Base-by-base conservation (phyloP, 1,284 basidiomycete species). In the Mycena sp. region DNA sequence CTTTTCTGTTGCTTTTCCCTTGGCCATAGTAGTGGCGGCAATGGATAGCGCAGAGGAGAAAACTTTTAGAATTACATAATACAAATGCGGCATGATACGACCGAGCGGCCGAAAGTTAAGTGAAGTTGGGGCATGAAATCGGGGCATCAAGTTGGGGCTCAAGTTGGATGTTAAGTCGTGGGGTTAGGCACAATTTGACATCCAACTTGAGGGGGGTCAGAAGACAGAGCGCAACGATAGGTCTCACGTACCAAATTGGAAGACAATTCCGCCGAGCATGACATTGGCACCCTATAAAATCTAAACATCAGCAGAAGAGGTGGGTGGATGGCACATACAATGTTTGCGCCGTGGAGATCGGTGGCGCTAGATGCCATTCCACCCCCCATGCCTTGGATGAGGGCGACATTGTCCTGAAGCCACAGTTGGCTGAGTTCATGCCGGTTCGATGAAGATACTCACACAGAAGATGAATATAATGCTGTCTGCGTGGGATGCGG, bases 361-460 rank as follows among this genome's bases (percentile, higher is more conserved):
- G 19, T 64, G 16, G 76, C 75, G 6, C 58, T 49, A 6, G 78
- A 72, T 4, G 79, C 79, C 17, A 68, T 64, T 2, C 70, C 83
- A 10, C 83, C 83, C n/a, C 84, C 84, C 4, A 76, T 67, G 5
- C 77, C 77, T 71, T 85, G 83, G 5, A 83, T 69, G 7, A 85
- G 75, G 11, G 80, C 77, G 21, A 80, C 57, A 30, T 82, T 66
- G 66, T 83, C 69, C 69, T 70, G 46, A n/a, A 4, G 30, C 5
- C 16, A n/a, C n/a, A 14, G 4, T 25, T 6, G 30, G 19, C 26
- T 2, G 28, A 11, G 29, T 32, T 25, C 28, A 29, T 17, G 41
- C 7, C 6, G 17, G 11, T 23, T 25, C 32, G 10, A 40, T 19
- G 25, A 26, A 23, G 11, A 25, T 6, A 62, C 69, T 19, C 45